Conservation (phyloP, 768 basidiomycete species). For the Heimioporus sp. region DNA sequence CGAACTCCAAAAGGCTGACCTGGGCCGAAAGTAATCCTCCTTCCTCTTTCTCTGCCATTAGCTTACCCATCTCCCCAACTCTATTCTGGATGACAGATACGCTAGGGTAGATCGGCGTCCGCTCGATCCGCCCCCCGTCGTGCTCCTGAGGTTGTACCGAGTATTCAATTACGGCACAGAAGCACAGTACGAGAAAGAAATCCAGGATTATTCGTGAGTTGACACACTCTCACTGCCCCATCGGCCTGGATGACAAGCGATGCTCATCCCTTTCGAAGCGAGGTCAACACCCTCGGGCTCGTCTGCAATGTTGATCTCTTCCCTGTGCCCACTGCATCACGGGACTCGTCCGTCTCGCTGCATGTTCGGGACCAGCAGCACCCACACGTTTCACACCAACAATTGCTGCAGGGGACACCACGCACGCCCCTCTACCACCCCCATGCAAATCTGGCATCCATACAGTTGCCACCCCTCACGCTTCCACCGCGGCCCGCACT, state of each 20-base stretch:
- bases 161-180: constrained; percentile 40
- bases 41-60: background rate
- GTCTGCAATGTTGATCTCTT: constrained; percentile 80
- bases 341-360: constrained; percentile 1
- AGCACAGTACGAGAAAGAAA: constrained; percentile 45
- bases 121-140: constrained; percentile 64
- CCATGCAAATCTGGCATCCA: constrained; percentile 10
- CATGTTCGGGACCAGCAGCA: constrained; percentile 13
- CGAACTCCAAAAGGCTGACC: constrained; percentile 65
- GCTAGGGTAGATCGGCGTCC: constrained; percentile 63
- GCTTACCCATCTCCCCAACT: constrained; percentile 2
- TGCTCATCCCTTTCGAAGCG: constrained; percentile 37
- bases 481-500: constrained; percentile 10
- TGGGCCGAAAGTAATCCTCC: constrained; percentile 58
- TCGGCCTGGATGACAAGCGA: background rate
- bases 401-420: constrained; percentile 3
- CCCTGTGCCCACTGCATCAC: constrained; percentile 42
- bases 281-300: constrained; percentile 61
- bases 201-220: constrained; percentile 50
- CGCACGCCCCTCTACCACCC: constrained; percentile 14
- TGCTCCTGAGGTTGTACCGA: constrained; percentile 50
- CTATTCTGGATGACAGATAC: constrained; percentile 37
- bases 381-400: constrained; percentile 7
- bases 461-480: constrained; percentile 23
- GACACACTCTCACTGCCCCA: background rate